These are phyloP conservation scores for Ilyonectria robusta DNA, from an alignment of 2,329 filamentous ascomycete species.

Conservation along the genomic window DNA sequence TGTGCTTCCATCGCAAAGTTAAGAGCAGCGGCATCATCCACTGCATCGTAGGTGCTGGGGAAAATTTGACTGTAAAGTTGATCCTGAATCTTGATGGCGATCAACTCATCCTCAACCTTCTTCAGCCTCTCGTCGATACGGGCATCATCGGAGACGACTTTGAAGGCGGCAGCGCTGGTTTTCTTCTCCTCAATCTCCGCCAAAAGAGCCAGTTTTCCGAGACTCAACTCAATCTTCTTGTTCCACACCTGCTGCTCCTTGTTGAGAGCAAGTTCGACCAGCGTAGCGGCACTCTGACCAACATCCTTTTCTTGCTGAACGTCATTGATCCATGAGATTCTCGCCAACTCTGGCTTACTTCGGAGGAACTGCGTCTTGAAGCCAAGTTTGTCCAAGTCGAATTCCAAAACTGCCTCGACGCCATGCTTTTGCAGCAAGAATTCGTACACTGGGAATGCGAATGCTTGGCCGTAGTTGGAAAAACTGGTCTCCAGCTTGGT, in stretches of 20 bases:
- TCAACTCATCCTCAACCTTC: conserved; percentile 74
- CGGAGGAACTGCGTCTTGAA: conserved; percentile 86
- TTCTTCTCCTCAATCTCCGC: conserved; percentile 66
- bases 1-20: conserved; percentile 82
- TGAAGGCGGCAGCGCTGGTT: conserved; percentile 53
- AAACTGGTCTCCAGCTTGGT: conserved; percentile 69
- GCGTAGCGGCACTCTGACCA: conserved; percentile 77
- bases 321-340: conserved; percentile 96
- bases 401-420: conserved; percentile 78
- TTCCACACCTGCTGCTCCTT: conserved; percentile 89
- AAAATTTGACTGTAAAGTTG: conserved; percentile 79
- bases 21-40: conserved; percentile 85
- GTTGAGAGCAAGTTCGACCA: conserved; percentile 78
- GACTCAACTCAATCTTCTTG: conserved; percentile 91
- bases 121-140: conserved; percentile 61
- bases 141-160: conserved; percentile 54
- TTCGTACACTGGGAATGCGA: conserved; percentile 85
- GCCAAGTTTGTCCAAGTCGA: conserved; percentile 75
- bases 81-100: conserved; percentile 85
- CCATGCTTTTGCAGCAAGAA: conserved; percentile 79
- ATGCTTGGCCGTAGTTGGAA: conserved; percentile 74
- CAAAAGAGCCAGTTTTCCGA: conserved; percentile 86
- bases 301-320: conserved; percentile 83
- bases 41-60: conserved; percentile 76
- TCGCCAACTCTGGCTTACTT: conserved; percentile 78